Evolutionary conservation across 1,139 yeast genomes (phyloP).

Genomic region (Kodamaea anthophila): DNA sequence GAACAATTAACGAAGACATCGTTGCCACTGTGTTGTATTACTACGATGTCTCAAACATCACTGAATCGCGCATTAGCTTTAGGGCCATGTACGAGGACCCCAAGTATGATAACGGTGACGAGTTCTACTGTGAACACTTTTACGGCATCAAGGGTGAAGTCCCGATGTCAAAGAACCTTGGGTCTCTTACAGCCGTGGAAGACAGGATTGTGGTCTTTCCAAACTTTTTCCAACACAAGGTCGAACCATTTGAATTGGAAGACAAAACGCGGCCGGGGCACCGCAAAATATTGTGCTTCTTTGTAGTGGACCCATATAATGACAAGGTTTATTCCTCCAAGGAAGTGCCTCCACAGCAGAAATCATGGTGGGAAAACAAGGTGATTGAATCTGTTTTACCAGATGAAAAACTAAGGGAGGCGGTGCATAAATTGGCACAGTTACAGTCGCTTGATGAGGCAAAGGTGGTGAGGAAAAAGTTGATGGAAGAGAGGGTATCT

Average conservation of each 20-base stretch:
- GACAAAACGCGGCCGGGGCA: slow-evolving; percentile 33
- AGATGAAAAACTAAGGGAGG: slow-evolving; percentile 7
- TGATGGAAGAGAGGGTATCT: slow-evolving; percentile 33
- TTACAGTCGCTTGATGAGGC: slow-evolving; percentile 19
- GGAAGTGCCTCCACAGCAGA: slow-evolving; percentile 37
- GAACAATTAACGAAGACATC: slow-evolving; percentile 37
- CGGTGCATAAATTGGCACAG: slow-evolving; percentile 3
- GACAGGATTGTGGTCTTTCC: slow-evolving; percentile 33
- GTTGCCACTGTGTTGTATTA: slow-evolving; percentile 39
- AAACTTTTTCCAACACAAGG: slow-evolving; percentile 34
- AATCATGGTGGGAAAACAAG: slow-evolving; percentile 27
- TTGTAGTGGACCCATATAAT: slow-evolving; percentile 34
- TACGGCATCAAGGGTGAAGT: slow-evolving; percentile 28
- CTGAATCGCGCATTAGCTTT: slow-evolving; percentile 29
- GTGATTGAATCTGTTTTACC: slow-evolving; percentile 4
- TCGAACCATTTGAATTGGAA: slow-evolving; percentile 30
- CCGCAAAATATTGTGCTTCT: slow-evolving; percentile 36
- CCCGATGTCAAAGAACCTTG: slow-evolving; percentile 16
- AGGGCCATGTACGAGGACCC: slow-evolving; percentile 30
- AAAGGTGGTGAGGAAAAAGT: slow-evolving; percentile 17
- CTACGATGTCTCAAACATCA: slow-evolving; percentile 38
- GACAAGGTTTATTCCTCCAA: slow-evolving; percentile 22
- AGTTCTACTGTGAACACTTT: slow-evolving; percentile 16
- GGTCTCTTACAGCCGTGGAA: slow-evolving; percentile 20
- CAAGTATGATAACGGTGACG: slow-evolving; percentile 31